Percentiles rank a stretch among this genome's conserved stretches.
phyloP scores from a whole-genome alignment of 2,329 filamentous ascomycete species.

The Trichoderma oligosporum region DNA sequence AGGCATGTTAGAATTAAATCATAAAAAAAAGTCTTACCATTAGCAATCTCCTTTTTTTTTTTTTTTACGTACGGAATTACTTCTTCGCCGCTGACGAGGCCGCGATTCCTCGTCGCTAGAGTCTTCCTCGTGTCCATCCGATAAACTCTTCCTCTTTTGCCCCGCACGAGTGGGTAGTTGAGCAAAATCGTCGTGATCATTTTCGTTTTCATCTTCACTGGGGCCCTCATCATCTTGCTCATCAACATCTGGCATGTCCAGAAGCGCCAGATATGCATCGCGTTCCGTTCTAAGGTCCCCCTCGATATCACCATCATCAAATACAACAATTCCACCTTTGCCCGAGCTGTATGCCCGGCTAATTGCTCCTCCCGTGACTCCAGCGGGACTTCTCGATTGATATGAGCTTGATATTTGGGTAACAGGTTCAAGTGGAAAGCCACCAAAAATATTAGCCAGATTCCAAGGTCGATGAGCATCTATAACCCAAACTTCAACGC shows the following conservation, averaged over 20 bases:
- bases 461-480: slow-evolving; percentile 95
- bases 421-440: slow-evolving; percentile 55
- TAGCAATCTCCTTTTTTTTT: neutral
- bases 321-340: slow-evolving; percentile 84
- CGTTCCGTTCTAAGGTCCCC: slow-evolving; percentile 71
- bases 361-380: slow-evolving; percentile 71
- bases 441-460: slow-evolving; percentile 85
- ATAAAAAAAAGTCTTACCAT: neutral
- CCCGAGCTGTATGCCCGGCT: slow-evolving; percentile 69
- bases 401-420: slow-evolving; percentile 46
- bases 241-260: slow-evolving; percentile 86
- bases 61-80: slow-evolving; percentile 68
- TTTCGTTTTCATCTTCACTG: slow-evolving; percentile 47
- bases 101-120: slow-evolving; percentile 69
- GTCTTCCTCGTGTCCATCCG: slow-evolving; percentile 65
- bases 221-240: slow-evolving; percentile 65
- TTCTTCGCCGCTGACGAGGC: slow-evolving; percentile 75
- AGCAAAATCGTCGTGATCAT: slow-evolving; percentile 42
- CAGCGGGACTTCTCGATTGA: slow-evolving; percentile 53
- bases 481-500: slow-evolving; percentile 93
- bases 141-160: slow-evolving; percentile 77
- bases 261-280: slow-evolving; percentile 78
- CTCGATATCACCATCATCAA: slow-evolving; percentile 93
- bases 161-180: slow-evolving; percentile 44
- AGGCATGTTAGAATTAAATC: slow-evolving; percentile 21